These are phyloP conservation scores for Isatis lusitanica DNA, from an alignment of 441 rosid genomes.

Conservation along the genomic window DNA sequence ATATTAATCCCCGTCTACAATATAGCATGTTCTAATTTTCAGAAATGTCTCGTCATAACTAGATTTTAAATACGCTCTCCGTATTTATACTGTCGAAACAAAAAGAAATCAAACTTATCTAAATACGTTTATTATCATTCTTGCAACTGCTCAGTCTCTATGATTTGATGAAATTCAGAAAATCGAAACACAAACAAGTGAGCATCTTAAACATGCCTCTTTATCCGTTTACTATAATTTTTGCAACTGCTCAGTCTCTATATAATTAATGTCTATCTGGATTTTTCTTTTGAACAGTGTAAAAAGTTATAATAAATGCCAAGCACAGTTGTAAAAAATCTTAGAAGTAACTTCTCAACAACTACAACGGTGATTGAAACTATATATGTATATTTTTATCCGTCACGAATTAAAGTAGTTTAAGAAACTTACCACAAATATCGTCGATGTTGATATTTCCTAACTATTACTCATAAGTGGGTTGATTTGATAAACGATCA, in stretches of 20 bases:
- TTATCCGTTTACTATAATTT: slow-evolving; percentile 20
- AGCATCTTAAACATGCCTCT: slow-evolving; percentile 8
- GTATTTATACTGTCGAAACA: not conserved
- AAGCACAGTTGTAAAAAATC: slow-evolving; percentile 7
- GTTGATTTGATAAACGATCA: slow-evolving; percentile 3
- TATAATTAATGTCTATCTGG: not conserved
- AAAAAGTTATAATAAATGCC: slow-evolving; percentile 14
- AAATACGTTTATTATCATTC: not conserved
- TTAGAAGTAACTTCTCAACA: slow-evolving; percentile 31
- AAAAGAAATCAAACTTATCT: not conserved
- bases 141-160: not conserved
- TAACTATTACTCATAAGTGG: slow-evolving; percentile 1
- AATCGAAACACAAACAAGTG: not conserved
- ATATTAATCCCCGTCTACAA: too few relatives aligned
- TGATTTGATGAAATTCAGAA: not conserved
- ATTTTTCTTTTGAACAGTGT: not conserved
- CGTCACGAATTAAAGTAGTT: slow-evolving; percentile 2
- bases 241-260: too few relatives aligned
- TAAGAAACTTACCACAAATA: slow-evolving; percentile 2
- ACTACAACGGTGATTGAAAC: slow-evolving; percentile 26
- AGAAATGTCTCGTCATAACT: not conserved
- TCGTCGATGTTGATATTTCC: slow-evolving; percentile 24
- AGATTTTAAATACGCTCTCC: not conserved
- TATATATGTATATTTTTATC: not conserved
- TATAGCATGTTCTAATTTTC: not conserved